These are phyloP conservation scores for Aspergillus aculeatus DNA, from an alignment of 2,329 filamentous ascomycete species.

Conservation along the genomic window DNA sequence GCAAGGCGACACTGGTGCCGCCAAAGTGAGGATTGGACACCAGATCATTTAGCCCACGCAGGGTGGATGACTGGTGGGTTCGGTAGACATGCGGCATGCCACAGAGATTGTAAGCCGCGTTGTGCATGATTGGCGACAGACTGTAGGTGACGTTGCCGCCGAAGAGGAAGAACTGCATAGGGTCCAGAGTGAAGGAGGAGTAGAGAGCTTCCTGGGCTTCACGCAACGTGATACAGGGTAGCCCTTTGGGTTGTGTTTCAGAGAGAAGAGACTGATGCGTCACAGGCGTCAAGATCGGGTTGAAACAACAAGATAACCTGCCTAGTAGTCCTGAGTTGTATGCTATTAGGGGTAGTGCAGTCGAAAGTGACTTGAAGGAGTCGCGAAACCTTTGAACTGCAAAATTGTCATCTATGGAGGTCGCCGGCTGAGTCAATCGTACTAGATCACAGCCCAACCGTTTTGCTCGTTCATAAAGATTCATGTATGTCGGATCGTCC, in stretches of 20 bases:
- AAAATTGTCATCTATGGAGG: constrained; percentile 61
- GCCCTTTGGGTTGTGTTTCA: constrained; percentile 44
- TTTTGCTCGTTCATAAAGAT: constrained; percentile 59
- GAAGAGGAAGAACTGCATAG: constrained; percentile 71
- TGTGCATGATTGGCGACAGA: constrained; percentile 76
- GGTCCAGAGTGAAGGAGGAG: constrained; percentile 64
- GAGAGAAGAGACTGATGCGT: constrained; percentile 50
- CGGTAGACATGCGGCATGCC: constrained; percentile 68
- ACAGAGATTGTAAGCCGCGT: constrained; percentile 63
- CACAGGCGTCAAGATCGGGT: constrained; percentile 63
- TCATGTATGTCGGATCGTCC: constrained; percentile 56
- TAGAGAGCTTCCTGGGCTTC: constrained; percentile 67
- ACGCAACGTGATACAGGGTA: constrained; percentile 57
- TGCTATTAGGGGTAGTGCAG: constrained; percentile 55
- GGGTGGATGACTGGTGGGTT: constrained; percentile 61
- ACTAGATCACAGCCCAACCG: constrained; percentile 61
- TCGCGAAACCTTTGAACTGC: constrained; percentile 58
- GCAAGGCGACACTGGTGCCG: constrained; percentile 68
- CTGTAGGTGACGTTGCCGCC: constrained; percentile 72
- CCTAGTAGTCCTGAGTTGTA: constrained; percentile 66
- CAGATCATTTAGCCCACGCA: constrained; percentile 64
- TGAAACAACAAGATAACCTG: constrained; percentile 65
- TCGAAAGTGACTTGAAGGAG: constrained; percentile 46
- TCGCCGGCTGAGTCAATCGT: constrained; percentile 59
- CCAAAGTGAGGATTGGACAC: constrained; percentile 68